These are phyloP conservation scores for Micractinium sp. DNA, from an alignment of 139 green algal species.

Conservation along the genomic window DNA sequence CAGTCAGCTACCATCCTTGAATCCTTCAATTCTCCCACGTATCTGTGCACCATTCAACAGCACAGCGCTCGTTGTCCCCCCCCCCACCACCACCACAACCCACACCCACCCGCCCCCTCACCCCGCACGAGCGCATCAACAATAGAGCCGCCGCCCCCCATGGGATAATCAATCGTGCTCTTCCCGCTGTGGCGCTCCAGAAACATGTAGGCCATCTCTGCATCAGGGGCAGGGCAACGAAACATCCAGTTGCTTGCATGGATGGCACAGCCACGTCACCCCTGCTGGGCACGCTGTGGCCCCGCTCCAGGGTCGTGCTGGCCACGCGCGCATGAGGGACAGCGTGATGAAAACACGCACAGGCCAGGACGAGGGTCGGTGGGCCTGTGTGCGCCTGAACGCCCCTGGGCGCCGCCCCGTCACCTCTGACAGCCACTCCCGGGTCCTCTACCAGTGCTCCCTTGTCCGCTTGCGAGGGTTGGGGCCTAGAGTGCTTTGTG, in stretches of 20 bases:
- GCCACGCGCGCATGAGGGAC: neutral
- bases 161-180: constrained; percentile 86
- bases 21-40: too few species aligned
- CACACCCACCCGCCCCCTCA: constrained; percentile 14
- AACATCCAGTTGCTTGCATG: too few species aligned
- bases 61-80: too few species aligned
- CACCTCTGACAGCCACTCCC: too few species aligned
- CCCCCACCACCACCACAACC: too few species aligned
- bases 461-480: too few species aligned
- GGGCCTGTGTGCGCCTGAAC: neutral
- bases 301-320: neutral
- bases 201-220: constrained; percentile 93
- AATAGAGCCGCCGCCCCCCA: constrained; percentile 88
- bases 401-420: too few species aligned
- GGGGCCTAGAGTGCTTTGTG: too few species aligned
- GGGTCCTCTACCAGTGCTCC: too few species aligned
- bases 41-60: too few species aligned
- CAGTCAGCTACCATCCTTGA: too few species aligned
- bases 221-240: neutral
- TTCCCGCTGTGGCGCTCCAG: constrained; percentile 69
- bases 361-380: too few species aligned
- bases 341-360: neutral
- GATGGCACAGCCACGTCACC: neutral
- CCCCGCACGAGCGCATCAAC: constrained; percentile 89
- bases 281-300: neutral